Evolutionary conservation across 2,329 filamentous ascomycete genomes (phyloP).

Genomic region (Aspergillus caelatus): DNA sequence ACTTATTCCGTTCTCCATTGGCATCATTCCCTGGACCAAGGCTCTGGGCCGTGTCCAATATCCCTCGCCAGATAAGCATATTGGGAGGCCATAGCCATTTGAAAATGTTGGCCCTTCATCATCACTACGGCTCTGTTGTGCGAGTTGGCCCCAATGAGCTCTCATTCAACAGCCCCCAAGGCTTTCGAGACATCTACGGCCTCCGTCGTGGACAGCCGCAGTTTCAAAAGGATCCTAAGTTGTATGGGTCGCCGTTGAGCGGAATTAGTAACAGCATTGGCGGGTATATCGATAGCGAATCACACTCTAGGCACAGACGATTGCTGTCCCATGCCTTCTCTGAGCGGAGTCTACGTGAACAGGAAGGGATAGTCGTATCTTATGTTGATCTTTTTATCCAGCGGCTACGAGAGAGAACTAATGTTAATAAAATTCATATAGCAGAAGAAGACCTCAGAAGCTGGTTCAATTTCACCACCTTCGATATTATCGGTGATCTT

Average conservation of each 20-base stretch:
- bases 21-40: constrained; percentile 29
- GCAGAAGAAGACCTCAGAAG: constrained; percentile 23
- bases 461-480: constrained; percentile 38
- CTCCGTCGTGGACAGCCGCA: constrained; percentile 17
- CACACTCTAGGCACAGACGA: constrained; percentile 19
- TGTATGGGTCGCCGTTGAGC: constrained; percentile 11
- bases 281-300: constrained; percentile 5
- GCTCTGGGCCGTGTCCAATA: constrained; percentile 26
- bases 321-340: constrained; percentile 30
- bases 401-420: constrained; percentile 14
- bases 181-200: constrained; percentile 39
- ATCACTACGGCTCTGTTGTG: constrained; percentile 40
- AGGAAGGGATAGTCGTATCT: constrained; percentile 24
- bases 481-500: constrained; percentile 34
- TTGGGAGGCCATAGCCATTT: constrained; percentile 28
- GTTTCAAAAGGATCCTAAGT: constrained; percentile 24
- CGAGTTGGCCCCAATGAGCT: constrained; percentile 41
- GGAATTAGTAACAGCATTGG: neutral
- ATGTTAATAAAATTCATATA: neutral
- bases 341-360: constrained; percentile 26
- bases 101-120: constrained; percentile 29
- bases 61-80: constrained; percentile 25
- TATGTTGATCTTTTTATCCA: constrained; percentile 25
- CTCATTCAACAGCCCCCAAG: constrained; percentile 33
- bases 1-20: neutral